These are phyloP conservation scores for Neurospora hispaniola DNA, from an alignment of 495 filamentous ascomycete genomes.

Conservation along the genomic window DNA sequence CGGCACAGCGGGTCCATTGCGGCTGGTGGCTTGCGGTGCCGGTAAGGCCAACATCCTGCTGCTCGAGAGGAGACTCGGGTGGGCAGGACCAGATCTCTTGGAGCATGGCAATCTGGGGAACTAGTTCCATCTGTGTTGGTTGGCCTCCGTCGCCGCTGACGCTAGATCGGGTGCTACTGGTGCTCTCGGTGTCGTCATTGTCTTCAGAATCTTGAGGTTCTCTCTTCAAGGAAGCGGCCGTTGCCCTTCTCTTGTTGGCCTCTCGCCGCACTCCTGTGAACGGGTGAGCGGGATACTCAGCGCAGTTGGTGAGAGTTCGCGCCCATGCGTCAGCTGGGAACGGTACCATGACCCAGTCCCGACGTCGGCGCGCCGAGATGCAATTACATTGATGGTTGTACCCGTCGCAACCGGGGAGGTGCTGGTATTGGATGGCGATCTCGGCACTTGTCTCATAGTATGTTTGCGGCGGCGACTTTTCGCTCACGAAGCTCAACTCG, in stretches of 20 bases:
- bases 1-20: constrained; percentile 30
- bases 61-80: constrained; percentile 10
- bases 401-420: constrained; percentile 30
- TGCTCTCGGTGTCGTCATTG: not conserved
- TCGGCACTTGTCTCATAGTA: constrained; percentile 26
- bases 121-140: constrained; percentile 34
- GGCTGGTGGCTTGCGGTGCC: constrained; percentile 4
- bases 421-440: constrained; percentile 22
- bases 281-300: constrained; percentile 30
- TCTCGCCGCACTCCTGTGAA: constrained; percentile 6
- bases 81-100: constrained; percentile 39
- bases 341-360: constrained; percentile 29
- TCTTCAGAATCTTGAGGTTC: constrained; percentile 1
- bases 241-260: not conserved
- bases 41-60: constrained; percentile 3
- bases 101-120: constrained; percentile 38
- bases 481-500: constrained; percentile 27
- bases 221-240: constrained; percentile 2
- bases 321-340: constrained; percentile 42
- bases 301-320: constrained; percentile 34
- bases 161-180: constrained; percentile 7
- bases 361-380: constrained; percentile 13
- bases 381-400: constrained; percentile 17
- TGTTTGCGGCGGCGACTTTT: constrained; percentile 18
- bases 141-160: constrained; percentile 1